Conservation (phyloP, 2,329 filamentous ascomycete genomes). For the Colletotrichum sp. region DNA sequence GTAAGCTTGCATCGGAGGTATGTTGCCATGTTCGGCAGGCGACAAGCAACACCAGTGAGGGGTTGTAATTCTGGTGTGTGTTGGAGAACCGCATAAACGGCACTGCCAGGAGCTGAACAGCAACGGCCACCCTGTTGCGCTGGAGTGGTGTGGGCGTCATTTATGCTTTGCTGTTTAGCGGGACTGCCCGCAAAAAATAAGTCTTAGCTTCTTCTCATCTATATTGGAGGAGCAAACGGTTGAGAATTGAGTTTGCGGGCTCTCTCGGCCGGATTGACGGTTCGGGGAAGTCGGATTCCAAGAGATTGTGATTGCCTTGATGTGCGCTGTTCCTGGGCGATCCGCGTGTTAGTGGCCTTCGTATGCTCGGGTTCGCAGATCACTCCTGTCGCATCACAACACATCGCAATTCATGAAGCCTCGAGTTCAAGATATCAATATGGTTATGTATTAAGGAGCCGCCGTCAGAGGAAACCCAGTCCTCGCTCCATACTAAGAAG, state of each 20-base stretch:
- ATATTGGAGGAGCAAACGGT: not conserved
- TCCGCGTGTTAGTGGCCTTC: not conserved
- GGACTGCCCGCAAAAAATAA: not conserved
- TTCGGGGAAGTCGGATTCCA: not conserved
- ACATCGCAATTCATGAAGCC: not conserved
- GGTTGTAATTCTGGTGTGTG: not conserved
- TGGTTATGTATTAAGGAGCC: slow-evolving; percentile 2
- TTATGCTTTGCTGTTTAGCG: not conserved
- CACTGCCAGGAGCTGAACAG: not conserved
- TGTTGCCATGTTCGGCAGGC: slow-evolving; percentile 14
- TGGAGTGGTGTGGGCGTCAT: not conserved
- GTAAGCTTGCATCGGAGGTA: slow-evolving; percentile 1
- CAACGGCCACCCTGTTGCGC: not conserved
- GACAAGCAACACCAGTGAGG: not conserved
- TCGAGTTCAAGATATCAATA: not conserved
- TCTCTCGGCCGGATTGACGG: not conserved
- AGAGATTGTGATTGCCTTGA: not conserved
- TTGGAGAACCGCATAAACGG: not conserved
- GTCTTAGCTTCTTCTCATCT: not conserved
- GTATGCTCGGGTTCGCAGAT: not conserved
- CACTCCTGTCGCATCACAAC: not conserved
- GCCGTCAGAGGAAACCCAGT: not conserved
- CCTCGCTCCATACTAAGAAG: not conserved
- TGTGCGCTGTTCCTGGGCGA: not conserved
- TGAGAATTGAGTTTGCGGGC: not conserved